A percentile compares a stretch with the other conserved stretches of the same genome.
Evolutionary conservation across 2,329 filamentous ascomycete genomes (phyloP).

Genomic region (Pyricularia sp.): DNA sequence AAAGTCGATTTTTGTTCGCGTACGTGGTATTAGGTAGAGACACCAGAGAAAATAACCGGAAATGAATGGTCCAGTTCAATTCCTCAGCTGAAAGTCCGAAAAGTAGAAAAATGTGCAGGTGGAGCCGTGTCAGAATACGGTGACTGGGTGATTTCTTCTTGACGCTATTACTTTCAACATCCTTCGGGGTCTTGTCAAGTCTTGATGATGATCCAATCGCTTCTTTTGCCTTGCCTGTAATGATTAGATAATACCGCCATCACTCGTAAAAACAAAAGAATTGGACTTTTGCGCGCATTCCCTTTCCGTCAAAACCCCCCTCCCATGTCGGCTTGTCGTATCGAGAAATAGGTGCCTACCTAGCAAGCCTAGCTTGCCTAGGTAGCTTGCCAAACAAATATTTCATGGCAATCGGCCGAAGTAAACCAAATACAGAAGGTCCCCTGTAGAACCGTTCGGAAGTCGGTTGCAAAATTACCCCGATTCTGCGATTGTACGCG

Average conservation of each 20-base stretch:
- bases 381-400: no score
- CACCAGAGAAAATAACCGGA: neutral
- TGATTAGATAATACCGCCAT: neutral
- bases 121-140: neutral
- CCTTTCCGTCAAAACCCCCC: no score
- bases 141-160: neutral
- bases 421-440: neutral
- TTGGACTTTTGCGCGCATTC: no score
- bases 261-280: neutral
- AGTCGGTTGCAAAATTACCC: neutral
- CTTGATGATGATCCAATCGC: neutral
- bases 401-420: no score
- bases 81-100: neutral
- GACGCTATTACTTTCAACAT: no score
- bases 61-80: no score
- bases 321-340: no score
- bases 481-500: neutral
- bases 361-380: no score
- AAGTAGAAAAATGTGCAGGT: neutral
- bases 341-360: no score
- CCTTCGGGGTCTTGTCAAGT: neutral
- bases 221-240: neutral
- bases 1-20: no score
- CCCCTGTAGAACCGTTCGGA: neutral
- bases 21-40: no score